Evolutionary conservation across 345 rosid species (phyloP).

Genomic region (Cardiospermum halicacabum): DNA sequence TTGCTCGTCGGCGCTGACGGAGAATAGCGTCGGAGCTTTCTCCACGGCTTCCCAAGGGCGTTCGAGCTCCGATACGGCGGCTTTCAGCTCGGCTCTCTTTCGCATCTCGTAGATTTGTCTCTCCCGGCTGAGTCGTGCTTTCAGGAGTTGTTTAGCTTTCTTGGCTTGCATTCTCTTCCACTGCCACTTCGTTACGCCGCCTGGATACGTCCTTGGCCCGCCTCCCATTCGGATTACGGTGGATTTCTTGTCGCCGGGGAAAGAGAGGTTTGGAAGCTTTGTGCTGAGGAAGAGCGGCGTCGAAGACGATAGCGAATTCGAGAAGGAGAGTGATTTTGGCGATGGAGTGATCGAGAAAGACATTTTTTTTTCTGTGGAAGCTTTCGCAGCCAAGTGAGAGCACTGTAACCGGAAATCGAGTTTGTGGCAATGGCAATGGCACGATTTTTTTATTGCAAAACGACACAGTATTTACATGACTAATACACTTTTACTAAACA

Average conservation of each 20-base stretch:
- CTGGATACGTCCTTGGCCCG: slow-evolving; percentile 79
- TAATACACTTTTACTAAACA: too few species aligned
- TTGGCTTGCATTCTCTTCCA: slow-evolving; percentile 95
- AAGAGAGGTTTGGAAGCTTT: slow-evolving; percentile 29
- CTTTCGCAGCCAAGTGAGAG: neutral
- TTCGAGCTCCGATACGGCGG: slow-evolving; percentile 81
- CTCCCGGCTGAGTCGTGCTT: slow-evolving; percentile 68
- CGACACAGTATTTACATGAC: too few species aligned
- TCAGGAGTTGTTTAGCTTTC: slow-evolving; percentile 81
- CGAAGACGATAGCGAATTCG: slow-evolving; percentile 27
- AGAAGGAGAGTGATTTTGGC: slow-evolving; percentile 33
- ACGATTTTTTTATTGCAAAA: neutral
- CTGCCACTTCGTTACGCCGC: slow-evolving; percentile 87
- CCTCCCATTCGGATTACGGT: slow-evolving; percentile 80
- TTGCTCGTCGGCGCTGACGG: slow-evolving; percentile 76
- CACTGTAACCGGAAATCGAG: neutral
- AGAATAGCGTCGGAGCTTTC: slow-evolving; percentile 65
- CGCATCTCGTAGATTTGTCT: slow-evolving; percentile 92
- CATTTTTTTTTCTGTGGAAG: slow-evolving; percentile 14
- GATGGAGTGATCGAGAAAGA: slow-evolving; percentile 18
- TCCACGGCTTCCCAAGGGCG: slow-evolving; percentile 83
- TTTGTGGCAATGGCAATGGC: neutral
- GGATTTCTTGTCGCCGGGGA: slow-evolving; percentile 4
- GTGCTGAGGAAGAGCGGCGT: slow-evolving; percentile 27
- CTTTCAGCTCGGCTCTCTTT: slow-evolving; percentile 84